phyloP scores from a whole-genome alignment of 306 rosid species.

The Argentina anserina region DNA sequence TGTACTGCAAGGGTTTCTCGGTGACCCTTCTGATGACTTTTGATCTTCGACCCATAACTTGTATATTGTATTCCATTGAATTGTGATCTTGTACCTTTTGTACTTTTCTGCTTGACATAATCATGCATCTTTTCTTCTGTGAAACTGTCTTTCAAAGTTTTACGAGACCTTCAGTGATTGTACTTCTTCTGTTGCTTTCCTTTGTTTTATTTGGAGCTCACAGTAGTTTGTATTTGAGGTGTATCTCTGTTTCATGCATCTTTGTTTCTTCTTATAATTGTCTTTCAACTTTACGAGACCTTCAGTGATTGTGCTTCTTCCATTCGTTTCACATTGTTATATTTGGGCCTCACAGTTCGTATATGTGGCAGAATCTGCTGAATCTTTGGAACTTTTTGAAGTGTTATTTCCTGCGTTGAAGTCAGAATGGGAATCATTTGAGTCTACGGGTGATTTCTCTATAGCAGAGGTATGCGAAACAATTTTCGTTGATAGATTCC shows the following conservation, averaged over 20 bases:
- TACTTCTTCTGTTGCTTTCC: neutral
- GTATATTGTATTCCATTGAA: constrained; percentile 2
- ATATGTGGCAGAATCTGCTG: constrained; percentile 35
- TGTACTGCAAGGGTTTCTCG: neutral
- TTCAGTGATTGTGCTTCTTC: neutral
- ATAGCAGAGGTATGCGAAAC: constrained; percentile 52
- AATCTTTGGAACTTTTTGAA: constrained; percentile 45
- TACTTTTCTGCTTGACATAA: neutral
- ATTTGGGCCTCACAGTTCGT: constrained; percentile 2
- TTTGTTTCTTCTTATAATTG: constrained; percentile 4
- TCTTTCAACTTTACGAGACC: neutral
- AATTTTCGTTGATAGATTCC: neutral
- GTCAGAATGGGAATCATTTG: constrained; percentile 64
- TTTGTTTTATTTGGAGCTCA: constrained; percentile 4
- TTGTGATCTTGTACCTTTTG: neutral
- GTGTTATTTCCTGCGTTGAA: constrained; percentile 51
- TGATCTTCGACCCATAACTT: neutral
- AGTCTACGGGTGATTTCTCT: constrained; percentile 36
- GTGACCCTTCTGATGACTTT: neutral
- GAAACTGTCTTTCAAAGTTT: neutral
- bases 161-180: neutral
- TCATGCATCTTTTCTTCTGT: constrained; percentile 1
- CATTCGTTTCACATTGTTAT: neutral
- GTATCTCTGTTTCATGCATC: too few relatives aligned
- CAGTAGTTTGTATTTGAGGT: constrained; percentile 11